Conservation (phyloP, 2,329 filamentous ascomycete species). For the Aspergillus carbonarius region DNA sequence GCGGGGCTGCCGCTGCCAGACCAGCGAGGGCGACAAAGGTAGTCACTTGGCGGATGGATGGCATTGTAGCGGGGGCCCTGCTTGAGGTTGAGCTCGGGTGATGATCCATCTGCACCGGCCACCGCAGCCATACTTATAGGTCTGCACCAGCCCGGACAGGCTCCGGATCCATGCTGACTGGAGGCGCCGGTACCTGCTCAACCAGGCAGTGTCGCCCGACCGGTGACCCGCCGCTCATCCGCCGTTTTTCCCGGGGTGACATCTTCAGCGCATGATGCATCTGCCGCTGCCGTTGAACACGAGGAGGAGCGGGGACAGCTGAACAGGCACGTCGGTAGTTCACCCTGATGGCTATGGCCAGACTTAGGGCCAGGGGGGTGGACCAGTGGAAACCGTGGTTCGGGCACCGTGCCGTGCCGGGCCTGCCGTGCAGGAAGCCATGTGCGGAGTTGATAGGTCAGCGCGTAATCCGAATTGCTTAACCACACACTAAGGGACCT, state of each 20-base stretch:
- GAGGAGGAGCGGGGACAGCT: neutral
- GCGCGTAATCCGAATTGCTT: neutral
- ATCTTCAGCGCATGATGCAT: neutral
- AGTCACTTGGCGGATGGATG: neutral
- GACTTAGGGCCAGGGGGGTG: neutral
- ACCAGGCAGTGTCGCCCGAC: neutral
- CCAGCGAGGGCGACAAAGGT: neutral
- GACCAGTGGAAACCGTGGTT: neutral
- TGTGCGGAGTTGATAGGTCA: neutral
- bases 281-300: neutral
- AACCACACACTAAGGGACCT: neutral
- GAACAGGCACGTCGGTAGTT: neutral
- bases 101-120: neutral
- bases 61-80: neutral
- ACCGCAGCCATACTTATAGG: neutral
- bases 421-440: neutral
- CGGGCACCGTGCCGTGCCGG: neutral
- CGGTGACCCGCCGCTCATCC: neutral
- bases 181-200: no score
- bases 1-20: neutral
- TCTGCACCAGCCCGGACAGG: neutral
- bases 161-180: neutral
- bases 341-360: neutral
- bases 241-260: no score
- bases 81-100: neutral